phyloP scores from a whole-genome alignment of 345 rosid genomes.

The Melastoma malabathricum region DNA sequence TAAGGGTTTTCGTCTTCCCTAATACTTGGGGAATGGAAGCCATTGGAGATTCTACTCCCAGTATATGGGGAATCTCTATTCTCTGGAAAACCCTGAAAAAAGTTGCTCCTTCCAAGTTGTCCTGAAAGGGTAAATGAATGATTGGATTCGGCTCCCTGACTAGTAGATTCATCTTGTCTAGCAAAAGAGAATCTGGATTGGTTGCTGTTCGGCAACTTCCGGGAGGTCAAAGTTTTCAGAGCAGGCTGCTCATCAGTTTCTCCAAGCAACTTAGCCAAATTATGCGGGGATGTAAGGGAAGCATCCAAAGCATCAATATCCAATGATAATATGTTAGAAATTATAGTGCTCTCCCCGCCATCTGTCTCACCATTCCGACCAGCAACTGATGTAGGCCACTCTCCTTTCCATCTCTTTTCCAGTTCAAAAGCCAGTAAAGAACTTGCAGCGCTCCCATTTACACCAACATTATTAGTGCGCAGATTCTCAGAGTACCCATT shows the following conservation, averaged over 20 bases:
- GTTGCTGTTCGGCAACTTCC: slow-evolving; percentile 28
- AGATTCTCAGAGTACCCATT: slow-evolving; percentile 19
- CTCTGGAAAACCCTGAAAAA: slow-evolving; percentile 12
- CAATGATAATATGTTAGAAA: slow-evolving; percentile 59
- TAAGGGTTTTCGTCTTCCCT: slow-evolving; percentile 18
- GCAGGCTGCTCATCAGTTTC: slow-evolving; percentile 27
- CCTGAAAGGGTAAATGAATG: slow-evolving; percentile 14
- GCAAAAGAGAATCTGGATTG: slow-evolving; percentile 66
- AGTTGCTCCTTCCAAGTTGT: slow-evolving; percentile 12
- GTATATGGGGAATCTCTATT: slow-evolving; percentile 16
- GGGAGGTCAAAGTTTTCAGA: slow-evolving; percentile 14
- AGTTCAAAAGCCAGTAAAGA: slow-evolving; percentile 11
- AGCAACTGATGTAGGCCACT: slow-evolving; percentile 3
- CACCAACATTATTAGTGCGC: slow-evolving; percentile 9
- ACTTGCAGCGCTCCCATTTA: slow-evolving; percentile 10
- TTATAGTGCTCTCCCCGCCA: slow-evolving; percentile 45
- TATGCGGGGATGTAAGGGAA: slow-evolving; percentile 42
- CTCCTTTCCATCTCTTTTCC: slow-evolving; percentile 12
- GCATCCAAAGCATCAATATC: slow-evolving; percentile 76
- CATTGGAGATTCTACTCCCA: slow-evolving; percentile 13
- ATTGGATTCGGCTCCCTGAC: slow-evolving; percentile 18
- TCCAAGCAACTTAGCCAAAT: slow-evolving; percentile 32
- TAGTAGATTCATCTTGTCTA: slow-evolving; percentile 35
- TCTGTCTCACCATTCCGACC: slow-evolving; percentile 12
- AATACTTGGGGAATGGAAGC: slow-evolving; percentile 16